Conservation (phyloP, 2,329 filamentous ascomycete species). For the Arthrobotrys iridis region DNA sequence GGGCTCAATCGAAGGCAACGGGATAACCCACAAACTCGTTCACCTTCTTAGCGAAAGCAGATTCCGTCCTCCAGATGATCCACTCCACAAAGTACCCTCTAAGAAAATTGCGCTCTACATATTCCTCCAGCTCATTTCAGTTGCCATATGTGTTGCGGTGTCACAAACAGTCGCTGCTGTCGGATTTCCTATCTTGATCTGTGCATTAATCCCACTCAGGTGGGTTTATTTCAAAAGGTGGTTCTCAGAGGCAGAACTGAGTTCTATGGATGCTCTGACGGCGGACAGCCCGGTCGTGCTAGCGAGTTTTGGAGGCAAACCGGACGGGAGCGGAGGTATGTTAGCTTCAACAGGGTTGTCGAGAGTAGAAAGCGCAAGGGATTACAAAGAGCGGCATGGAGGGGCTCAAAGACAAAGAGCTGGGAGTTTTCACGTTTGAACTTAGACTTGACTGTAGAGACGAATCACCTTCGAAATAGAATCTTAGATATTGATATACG, state of each 20-base stretch:
- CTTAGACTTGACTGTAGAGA: neutral
- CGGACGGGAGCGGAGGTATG: constrained; percentile 42
- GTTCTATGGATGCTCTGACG: constrained; percentile 49
- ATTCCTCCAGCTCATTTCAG: constrained; percentile 66
- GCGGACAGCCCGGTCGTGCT: constrained; percentile 49
- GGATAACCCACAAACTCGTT: constrained; percentile 78
- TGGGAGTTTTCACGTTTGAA: constrained; percentile 51
- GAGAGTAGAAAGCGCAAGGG: constrained; percentile 38
- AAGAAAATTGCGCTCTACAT: constrained; percentile 67
- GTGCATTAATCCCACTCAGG: constrained; percentile 68
- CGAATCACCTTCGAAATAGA: too few relatives aligned
- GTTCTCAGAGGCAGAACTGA: constrained; percentile 60
- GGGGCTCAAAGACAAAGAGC: constrained; percentile 46
- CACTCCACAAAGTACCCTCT: constrained; percentile 70
- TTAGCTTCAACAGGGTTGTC: neutral
- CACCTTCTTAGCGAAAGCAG: constrained; percentile 73
- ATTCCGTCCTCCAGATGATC: constrained; percentile 71
- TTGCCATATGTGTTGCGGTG: constrained; percentile 68
- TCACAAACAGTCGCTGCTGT: constrained; percentile 71
- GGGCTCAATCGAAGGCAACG: constrained; percentile 80
- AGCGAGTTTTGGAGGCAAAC: constrained; percentile 46
- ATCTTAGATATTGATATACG: neutral
- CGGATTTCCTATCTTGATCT: constrained; percentile 69
- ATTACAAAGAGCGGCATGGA: constrained; percentile 47
- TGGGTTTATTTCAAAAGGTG: constrained; percentile 66